phyloP scores from a whole-genome alignment of 2,329 filamentous ascomycete species.

The Akanthomyces dipterigenus region DNA sequence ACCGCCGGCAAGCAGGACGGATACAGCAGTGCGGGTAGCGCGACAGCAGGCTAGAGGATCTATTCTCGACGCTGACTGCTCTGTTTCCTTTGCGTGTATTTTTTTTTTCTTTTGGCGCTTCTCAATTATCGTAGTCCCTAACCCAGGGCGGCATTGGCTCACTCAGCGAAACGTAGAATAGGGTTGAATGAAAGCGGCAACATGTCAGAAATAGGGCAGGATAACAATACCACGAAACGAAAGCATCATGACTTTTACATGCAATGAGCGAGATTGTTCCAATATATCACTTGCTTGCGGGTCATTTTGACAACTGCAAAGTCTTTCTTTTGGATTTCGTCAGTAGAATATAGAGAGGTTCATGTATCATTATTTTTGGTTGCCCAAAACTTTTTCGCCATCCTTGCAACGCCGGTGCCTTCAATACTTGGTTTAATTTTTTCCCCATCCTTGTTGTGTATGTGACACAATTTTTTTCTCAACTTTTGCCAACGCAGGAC shows the following conservation, averaged over 20 bases:
- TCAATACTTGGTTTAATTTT: neutral
- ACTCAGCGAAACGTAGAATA: neutral
- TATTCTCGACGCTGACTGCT: neutral
- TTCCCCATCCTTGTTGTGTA: neutral
- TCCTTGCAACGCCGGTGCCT: slow-evolving; percentile 1
- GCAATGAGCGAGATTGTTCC: neutral
- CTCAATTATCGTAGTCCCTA: no score
- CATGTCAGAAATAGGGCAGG: neutral
- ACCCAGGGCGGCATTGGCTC: neutral
- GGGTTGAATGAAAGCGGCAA: neutral
- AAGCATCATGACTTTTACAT: neutral
- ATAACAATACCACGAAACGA: neutral
- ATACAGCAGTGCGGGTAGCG: slow-evolving; percentile 1
- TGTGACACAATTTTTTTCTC: neutral
- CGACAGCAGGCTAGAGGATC: slow-evolving; percentile 20
- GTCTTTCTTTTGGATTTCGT: no score
- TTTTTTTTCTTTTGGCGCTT: neutral
- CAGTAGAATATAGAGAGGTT: neutral
- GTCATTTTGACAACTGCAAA: no score
- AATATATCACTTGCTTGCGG: neutral
- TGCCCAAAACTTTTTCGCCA: slow-evolving; percentile 4
- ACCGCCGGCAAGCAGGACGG: slow-evolving; percentile 3
- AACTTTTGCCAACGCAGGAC: neutral
- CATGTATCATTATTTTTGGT: slow-evolving; percentile 3
- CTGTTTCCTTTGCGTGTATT: neutral